Percentiles rank a stretch among this genome's conserved stretches.
These are phyloP conservation scores for Penicillium sp. DNA, from an alignment of 2,329 filamentous ascomycete species.

Conservation along the genomic window DNA sequence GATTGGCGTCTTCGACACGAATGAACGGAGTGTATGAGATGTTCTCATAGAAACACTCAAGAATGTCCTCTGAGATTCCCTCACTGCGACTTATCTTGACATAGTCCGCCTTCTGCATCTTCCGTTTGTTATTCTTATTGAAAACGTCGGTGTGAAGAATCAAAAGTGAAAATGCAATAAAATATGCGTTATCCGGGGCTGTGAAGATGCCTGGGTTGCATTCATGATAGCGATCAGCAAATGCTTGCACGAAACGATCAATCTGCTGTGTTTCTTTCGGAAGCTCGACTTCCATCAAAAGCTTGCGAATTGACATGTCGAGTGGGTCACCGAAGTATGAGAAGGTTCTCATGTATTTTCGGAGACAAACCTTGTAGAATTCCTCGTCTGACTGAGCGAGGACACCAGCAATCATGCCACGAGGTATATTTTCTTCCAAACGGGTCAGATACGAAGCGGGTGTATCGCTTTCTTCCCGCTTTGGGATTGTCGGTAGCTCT, in stretches of 20 bases:
- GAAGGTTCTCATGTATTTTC: conserved; percentile 94
- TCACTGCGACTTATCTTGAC: conserved; percentile 91
- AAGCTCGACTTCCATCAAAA: conserved; percentile 93
- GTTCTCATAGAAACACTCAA: conserved; percentile 98
- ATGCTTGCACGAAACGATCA: conserved; percentile 87
- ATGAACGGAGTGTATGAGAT: conserved; percentile 98
- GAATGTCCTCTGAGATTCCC: conserved; percentile 86
- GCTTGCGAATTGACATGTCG: conserved; percentile 94
- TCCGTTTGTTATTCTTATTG: conserved; percentile 99
- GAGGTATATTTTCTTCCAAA: conserved; percentile 74
- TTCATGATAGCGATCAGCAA: conserved; percentile 95
- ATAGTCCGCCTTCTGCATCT: conserved; percentile 96
- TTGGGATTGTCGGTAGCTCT: conserved; percentile 65
- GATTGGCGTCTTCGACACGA: conserved; percentile 85
- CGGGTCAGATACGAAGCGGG: conserved; percentile 84
- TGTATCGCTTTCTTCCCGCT: conserved; percentile 81
- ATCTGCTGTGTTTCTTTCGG: conserved; percentile 98
- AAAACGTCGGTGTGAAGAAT: conserved; percentile 98
- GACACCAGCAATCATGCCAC: conserved; percentile 78
- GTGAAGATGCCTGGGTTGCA: conserved; percentile 96
- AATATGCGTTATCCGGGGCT: conserved; percentile 85
- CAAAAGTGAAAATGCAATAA: conserved; percentile 93
- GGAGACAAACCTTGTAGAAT: conserved; percentile 77
- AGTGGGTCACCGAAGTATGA: conserved; percentile 95
- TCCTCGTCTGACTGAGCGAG: conserved; percentile 82